Evolutionary conservation across 106 monocot genomes (phyloP).

Genomic region (Platanthera zijinensis): DNA sequence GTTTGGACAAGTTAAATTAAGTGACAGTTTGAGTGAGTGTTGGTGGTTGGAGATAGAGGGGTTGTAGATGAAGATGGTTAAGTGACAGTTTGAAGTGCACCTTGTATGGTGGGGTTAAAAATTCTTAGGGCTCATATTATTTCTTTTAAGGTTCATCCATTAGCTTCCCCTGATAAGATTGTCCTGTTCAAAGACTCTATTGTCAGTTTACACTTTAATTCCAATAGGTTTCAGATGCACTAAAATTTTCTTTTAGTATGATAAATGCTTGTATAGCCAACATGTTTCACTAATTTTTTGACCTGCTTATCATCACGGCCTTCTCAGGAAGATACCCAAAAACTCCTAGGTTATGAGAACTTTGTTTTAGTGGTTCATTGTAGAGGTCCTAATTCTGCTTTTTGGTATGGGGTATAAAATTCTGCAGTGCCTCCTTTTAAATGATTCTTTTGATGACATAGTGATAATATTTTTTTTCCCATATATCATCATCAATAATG

Average conservation of each 20-base stretch:
- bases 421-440: background rate
- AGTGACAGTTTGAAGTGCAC: no score
- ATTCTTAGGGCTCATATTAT: no score
- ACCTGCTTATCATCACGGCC: background rate
- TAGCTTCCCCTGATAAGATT: no score
- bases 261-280: background rate
- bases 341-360: background rate
- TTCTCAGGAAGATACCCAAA: background rate
- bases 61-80: no score
- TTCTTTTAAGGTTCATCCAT: no score
- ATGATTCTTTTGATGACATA: background rate
- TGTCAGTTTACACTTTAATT: no score
- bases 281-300: background rate
- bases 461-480: constrained; percentile 4
- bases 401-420: background rate
- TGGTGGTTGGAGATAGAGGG: no score
- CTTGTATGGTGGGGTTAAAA: no score
- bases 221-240: background rate
- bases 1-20: no score
- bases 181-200: no score
- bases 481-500: constrained; percentile 22
- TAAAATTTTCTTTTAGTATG: background rate
- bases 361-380: background rate
- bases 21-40: no score
- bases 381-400: background rate